Evolutionary conservation across 345 rosid genomes (phyloP).

Genomic region (Camelina sativa): DNA sequence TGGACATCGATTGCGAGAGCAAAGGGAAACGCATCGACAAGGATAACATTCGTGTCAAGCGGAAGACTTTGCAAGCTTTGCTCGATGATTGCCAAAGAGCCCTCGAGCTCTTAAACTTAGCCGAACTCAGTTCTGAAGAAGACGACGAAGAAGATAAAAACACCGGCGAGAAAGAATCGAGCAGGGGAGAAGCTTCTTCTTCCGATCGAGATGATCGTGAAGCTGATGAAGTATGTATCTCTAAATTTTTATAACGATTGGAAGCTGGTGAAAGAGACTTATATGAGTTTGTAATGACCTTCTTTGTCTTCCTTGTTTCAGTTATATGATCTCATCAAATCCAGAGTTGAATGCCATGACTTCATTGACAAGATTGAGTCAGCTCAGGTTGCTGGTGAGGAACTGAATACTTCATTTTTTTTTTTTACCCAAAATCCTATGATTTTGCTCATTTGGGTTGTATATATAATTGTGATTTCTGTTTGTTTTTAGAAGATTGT

Average conservation of each 20-base stretch:
- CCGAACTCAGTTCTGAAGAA: slow-evolving; percentile 2
- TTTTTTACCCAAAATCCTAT: neutral
- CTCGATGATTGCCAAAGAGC: slow-evolving; percentile 84
- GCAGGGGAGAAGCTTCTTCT: slow-evolving; percentile 27
- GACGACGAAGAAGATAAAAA: slow-evolving; percentile 42
- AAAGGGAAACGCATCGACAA: slow-evolving; percentile 28
- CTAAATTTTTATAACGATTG: neutral
- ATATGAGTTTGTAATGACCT: neutral
- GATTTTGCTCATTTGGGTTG: neutral
- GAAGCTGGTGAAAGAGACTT: neutral
- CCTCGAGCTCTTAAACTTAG: slow-evolving; percentile 55
- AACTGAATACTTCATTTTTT: neutral
- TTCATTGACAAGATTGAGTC: slow-evolving; percentile 71
- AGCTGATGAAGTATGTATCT: slow-evolving; percentile 58
- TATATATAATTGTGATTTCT: neutral
- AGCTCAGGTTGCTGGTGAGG: slow-evolving; percentile 46
- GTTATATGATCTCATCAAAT: slow-evolving; percentile 79
- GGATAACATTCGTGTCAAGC: slow-evolving; percentile 64
- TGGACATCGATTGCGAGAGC: neutral
- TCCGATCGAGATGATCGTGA: slow-evolving; percentile 55
- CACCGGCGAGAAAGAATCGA: slow-evolving; percentile 15
- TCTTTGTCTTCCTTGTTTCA: slow-evolving; percentile 38
- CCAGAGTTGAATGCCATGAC: slow-evolving; percentile 72
- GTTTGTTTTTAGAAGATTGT: slow-evolving; percentile 44
- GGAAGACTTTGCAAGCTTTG: slow-evolving; percentile 66